Base-by-base conservation (phyloP, 1,139 yeast genomes). In the Blastobotrys elegans region DNA sequence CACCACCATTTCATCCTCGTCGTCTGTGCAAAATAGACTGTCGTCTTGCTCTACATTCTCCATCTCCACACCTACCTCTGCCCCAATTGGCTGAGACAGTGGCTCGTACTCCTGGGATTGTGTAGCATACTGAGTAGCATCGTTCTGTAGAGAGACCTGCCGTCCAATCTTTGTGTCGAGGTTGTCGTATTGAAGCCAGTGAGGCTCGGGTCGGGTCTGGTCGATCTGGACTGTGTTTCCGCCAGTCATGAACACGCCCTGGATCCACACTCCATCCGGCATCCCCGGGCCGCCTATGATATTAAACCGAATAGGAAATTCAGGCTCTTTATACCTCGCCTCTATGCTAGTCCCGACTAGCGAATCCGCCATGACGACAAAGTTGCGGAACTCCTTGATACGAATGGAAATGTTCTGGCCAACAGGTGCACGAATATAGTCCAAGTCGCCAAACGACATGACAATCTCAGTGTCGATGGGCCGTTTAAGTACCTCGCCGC, bases 381-480 rank as follows among this genome's bases (percentile, higher is more conserved):
- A 46, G 14, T 48, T 53, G 16, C 63, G 56, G 40, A 64, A 58
- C 46, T 66, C 69, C 37, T 59, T 61, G 33, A 62, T 53, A n/a
- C 64, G 57, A 37, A 63, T 51, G 10, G 56, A 53, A 5, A 61
- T 46, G 20, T 51, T 50, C 8, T 50, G 44, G 7, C 56, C 58
- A 6, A 53, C 51, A 24, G 49, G 53, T 7, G 56, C 56, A 6
- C 50, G 43, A 18, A 58, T 43, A 17, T 50, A 54, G 20, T 61
- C 64, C 40, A 64, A 54, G 42, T 63, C 60, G 20, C 47, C 50
- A 17, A 50, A 49, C 5, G 49, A 49, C 33, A 61, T 46, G 4
- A 46, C 45, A 22, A 64, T 53, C 16, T 56, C 51, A 3, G 68
- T 64, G 43, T 59, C 57, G 27, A 63, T 43, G 2, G 68, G 66